Base-by-base conservation (phyloP, 1,139 yeast species). In the Yamadazyma songkhlaensis region DNA sequence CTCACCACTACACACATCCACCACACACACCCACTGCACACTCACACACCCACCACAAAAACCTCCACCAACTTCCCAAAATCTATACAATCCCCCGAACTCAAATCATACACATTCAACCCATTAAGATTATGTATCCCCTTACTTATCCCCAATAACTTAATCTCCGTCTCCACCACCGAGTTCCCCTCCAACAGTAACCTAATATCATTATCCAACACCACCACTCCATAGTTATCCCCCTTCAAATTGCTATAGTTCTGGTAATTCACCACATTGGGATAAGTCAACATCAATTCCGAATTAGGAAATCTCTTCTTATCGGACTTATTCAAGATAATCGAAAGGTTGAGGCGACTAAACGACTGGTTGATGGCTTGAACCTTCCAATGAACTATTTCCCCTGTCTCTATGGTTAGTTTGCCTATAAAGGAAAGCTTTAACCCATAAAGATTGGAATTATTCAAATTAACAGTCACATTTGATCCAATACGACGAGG, bases 1-100 rank as follows among this genome's bases (percentile, higher is more conserved):
- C n/a, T n/a, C n/a, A n/a, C n/a, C n/a, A n/a, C n/a, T n/a, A n/a
- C n/a, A n/a, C n/a, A n/a, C n/a, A n/a, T n/a, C n/a, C n/a, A n/a
- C n/a, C n/a, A n/a, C n/a, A n/a, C n/a, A n/a, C n/a, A n/a, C n/a
- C n/a, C n/a, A n/a, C n/a, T n/a, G n/a, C n/a, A n/a, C n/a, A n/a
- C n/a, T n/a, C n/a, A n/a, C n/a, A n/a, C n/a, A n/a, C n/a, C n/a
- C n/a, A 40, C 41, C 2, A 84, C 89, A 43, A 82, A 75, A 2
- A 86, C 84, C 50, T 84, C 90, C 14, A 85, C 67, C 37, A 84
- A 60, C 44, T 77, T 74, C 1, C 89, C 90, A 53, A 86, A 82
- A 45, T 81, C 90, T 46, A 81, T 69, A 2, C 81, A 77, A 44
- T 84, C 92, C 3, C 92, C 89, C 21, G 80, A 72, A 28, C 56